A percentile compares a stretch with the other conserved stretches of the same genome.
Conservation (phyloP, 768 basidiomycete genomes). For the Neoboletus subvelutipes region DNA sequence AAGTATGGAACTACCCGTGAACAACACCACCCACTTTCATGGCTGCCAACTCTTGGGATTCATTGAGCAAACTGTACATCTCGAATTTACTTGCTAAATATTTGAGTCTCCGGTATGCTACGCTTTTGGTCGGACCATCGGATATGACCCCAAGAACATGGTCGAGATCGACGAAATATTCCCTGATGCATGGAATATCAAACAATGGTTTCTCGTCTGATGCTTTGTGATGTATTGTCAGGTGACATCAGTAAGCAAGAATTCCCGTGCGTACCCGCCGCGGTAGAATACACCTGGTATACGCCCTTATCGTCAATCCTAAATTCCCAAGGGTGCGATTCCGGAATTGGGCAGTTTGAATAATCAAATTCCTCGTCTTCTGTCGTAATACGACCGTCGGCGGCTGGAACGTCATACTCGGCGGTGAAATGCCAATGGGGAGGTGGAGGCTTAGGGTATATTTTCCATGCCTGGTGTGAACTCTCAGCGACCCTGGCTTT, state of each 20-base stretch:
- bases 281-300: constrained; percentile 71
- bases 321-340: constrained; percentile 59
- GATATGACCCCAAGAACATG: constrained; percentile 87
- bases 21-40: constrained; percentile 73
- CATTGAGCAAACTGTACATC: constrained; percentile 89
- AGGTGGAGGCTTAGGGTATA: constrained; percentile 91
- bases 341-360: constrained; percentile 73
- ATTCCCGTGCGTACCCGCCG: constrained; percentile 5
- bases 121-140: constrained; percentile 94
- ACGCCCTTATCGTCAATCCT: constrained; percentile 87
- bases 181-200: constrained; percentile 80
- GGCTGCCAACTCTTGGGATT: constrained; percentile 89
- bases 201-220: constrained; percentile 59
- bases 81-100: constrained; percentile 93
- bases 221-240: constrained; percentile 11
- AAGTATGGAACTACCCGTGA: not conserved
- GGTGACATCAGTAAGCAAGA: not conserved
- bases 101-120: constrained; percentile 88
- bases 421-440: constrained; percentile 93
- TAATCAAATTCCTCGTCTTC: constrained; percentile 61
- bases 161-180: constrained; percentile 96
- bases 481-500: constrained; percentile 25
- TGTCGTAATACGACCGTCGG: constrained; percentile 32
- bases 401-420: constrained; percentile 45
- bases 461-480: constrained; percentile 68